Evolutionary conservation across 495 filamentous ascomycete genomes (phyloP).

Genomic region (Podospora fimiseda): DNA sequence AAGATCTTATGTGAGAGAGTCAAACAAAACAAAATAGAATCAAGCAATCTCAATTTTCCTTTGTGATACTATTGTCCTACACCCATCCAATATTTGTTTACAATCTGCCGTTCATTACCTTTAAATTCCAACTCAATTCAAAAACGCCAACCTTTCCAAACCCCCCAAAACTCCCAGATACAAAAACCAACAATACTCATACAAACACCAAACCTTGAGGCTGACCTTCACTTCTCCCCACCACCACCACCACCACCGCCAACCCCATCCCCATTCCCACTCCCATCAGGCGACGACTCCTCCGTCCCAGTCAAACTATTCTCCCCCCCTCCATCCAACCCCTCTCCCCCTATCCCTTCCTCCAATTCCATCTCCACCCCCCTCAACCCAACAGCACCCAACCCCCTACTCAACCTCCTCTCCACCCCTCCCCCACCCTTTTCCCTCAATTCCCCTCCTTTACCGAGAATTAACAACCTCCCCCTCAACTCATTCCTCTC

Average conservation of each 20-base stretch:
- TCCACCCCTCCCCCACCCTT: not conserved
- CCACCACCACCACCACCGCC: not conserved
- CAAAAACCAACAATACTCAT: no score
- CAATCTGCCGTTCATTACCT: no score
- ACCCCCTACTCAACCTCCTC: not conserved
- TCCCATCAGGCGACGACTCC: not conserved
- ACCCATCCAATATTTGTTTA: no score
- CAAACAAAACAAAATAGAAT: no score
- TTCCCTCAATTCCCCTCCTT: not conserved
- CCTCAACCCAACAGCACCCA: not conserved
- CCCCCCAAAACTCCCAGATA: no score
- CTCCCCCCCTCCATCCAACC: not conserved
- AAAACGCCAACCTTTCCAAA: no score
- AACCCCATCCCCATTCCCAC: not conserved
- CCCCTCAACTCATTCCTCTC: conserved; percentile 23
- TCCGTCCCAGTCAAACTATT: not conserved
- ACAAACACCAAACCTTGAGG: no score
- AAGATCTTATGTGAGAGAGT: no score
- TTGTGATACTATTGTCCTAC: no score
- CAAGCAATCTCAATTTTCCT: no score
- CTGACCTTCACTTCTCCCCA: not conserved
- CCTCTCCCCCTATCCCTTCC: not conserved
- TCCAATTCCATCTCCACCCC: not conserved
- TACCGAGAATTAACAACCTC: conserved; percentile 1
- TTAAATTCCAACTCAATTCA: no score